Conservation (phyloP, 2,329 filamentous ascomycete species). For the Cladosporium sp. region DNA sequence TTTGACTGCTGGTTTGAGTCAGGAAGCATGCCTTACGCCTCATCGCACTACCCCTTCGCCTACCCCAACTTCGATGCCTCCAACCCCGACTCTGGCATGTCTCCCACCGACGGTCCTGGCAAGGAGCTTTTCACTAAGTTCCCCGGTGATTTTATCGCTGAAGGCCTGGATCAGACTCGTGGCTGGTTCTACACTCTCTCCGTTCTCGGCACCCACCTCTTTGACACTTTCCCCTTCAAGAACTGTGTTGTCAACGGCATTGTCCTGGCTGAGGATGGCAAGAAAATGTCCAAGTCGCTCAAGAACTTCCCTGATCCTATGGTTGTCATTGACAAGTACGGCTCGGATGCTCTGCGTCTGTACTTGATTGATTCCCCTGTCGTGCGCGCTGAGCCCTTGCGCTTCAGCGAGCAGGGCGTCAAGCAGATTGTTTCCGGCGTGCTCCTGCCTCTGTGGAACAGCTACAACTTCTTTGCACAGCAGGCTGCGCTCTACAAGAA, state of each 20-base stretch:
- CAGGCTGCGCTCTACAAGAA: slow-evolving; percentile 85
- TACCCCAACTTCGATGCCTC: slow-evolving; percentile 55
- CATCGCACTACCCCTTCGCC: slow-evolving; percentile 86
- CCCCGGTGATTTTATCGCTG: slow-evolving; percentile 90
- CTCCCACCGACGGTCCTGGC: slow-evolving; percentile 24
- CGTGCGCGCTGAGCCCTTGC: slow-evolving; percentile 80
- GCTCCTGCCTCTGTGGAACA: slow-evolving; percentile 87
- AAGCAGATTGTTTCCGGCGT: slow-evolving; percentile 94
- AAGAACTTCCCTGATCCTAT: slow-evolving; percentile 93
- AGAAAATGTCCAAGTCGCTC: slow-evolving; percentile 97
- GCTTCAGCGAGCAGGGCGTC: slow-evolving; percentile 87
- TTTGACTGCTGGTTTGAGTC: slow-evolving; percentile 98
- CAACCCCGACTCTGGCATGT: slow-evolving; percentile 24
- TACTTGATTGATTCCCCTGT: slow-evolving; percentile 97
- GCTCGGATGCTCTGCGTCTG: slow-evolving; percentile 85
- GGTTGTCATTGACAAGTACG: slow-evolving; percentile 78
- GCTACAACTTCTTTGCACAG: slow-evolving; percentile 91
- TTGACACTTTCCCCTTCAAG: slow-evolving; percentile 78
- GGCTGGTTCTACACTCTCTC: slow-evolving; percentile 96
- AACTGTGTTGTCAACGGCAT: slow-evolving; percentile 97
- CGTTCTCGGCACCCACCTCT: slow-evolving; percentile 82
- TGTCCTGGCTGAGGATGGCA: slow-evolving; percentile 87
- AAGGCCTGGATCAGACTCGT: slow-evolving; percentile 86
- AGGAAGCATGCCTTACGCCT: slow-evolving; percentile 90
- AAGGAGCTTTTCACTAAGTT: slow-evolving; percentile 68